Conservation (phyloP, 2,329 filamentous ascomycete species). For the Fragosphaeria purpurea region DNA sequence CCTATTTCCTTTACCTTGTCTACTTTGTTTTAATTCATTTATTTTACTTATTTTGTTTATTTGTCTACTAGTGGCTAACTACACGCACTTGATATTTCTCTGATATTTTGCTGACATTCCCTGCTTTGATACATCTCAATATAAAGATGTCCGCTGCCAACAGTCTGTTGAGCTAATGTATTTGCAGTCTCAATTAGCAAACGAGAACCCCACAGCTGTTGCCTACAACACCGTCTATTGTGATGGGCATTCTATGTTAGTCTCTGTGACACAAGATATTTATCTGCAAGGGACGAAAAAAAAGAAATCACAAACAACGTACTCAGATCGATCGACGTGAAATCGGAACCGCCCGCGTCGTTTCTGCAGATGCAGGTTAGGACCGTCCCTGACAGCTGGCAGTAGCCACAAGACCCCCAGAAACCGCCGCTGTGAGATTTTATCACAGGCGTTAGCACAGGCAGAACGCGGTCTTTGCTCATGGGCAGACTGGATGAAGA, state of each 20-base stretch:
- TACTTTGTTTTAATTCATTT: too few relatives aligned
- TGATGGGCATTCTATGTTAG: not conserved
- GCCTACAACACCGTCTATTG: not conserved
- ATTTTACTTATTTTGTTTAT: too few relatives aligned
- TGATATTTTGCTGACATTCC: too few relatives aligned
- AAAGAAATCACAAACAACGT: not conserved
- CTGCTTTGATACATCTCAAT: too few relatives aligned
- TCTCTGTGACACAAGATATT: not conserved
- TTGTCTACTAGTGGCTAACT: too few relatives aligned
- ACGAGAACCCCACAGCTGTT: not conserved
- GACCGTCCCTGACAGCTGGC: not conserved
- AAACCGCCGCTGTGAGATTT: not conserved
- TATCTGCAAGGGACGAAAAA: not conserved
- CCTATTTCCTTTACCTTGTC: too few relatives aligned
- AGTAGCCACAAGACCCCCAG: not conserved
- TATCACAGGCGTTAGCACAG: not conserved
- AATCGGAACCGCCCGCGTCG: not conserved
- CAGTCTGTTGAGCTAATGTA: too few relatives aligned
- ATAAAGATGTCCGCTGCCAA: too few relatives aligned
- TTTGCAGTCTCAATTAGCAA: not conserved
- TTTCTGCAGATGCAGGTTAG: not conserved
- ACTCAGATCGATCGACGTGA: not conserved
- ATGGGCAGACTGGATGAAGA: too few relatives aligned
- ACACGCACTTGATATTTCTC: too few relatives aligned
- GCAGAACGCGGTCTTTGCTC: too few relatives aligned